Evolutionary conservation across 345 rosid genomes (phyloP).

Genomic region (Aquilaria sinensis): DNA sequence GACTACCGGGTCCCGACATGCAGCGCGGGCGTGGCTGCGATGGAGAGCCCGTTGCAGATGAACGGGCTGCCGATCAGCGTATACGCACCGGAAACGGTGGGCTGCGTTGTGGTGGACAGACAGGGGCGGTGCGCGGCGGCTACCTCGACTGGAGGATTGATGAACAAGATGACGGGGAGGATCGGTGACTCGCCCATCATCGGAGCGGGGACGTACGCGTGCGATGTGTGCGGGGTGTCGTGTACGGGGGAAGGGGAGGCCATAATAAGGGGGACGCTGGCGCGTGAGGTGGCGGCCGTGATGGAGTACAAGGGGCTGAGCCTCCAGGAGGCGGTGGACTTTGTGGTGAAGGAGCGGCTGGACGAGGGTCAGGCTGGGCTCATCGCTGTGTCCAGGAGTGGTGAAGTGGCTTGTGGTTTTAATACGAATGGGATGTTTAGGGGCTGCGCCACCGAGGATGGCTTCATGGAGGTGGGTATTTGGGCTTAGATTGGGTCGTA

Average conservation of each 20-base stretch:
- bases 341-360: conserved; percentile 61
- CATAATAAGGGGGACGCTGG: conserved; percentile 75
- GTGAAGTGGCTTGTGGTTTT: conserved; percentile 86
- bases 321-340: conserved; percentile 77
- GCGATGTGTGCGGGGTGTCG: conserved; percentile 70
- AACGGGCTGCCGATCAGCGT: conserved; percentile 89
- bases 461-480: conserved; percentile 79
- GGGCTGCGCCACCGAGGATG: conserved; percentile 85
- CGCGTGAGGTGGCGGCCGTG: conserved; percentile 91
- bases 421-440: conserved; percentile 84
- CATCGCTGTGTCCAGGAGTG: conserved; percentile 79
- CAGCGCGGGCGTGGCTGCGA: conserved; percentile 53
- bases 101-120: conserved; percentile 84
- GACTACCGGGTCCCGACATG: conserved; percentile 76
- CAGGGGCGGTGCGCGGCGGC: conserved; percentile 87
- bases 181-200: conserved; percentile 96
- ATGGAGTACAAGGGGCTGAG: conserved; percentile 91
- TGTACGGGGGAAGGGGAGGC: conserved; percentile 99
- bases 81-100: conserved; percentile 92
- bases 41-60: conserved; percentile 57
- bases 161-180: conserved; percentile 86
- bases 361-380: conserved; percentile 83
- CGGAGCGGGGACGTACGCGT: conserved; percentile 93
- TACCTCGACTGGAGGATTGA: conserved; percentile 91
- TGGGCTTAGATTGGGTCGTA: conserved; percentile 30